Evolutionary conservation across 1,139 yeast genomes (phyloP).

Genomic region (Eremothecium gossypii): DNA sequence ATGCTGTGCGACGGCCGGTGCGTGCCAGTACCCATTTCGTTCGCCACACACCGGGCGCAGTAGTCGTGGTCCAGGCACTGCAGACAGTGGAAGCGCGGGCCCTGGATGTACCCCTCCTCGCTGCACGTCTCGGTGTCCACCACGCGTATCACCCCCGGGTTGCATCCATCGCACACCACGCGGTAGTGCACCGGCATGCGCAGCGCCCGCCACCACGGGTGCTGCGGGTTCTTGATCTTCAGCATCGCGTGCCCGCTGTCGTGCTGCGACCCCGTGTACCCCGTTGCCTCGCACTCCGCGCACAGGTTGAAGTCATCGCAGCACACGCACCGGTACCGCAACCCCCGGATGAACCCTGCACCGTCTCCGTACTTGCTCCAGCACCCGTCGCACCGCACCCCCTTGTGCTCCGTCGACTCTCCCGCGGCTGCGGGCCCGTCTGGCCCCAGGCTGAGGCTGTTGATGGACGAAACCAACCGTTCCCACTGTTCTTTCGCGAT

Average conservation of each 20-base stretch:
- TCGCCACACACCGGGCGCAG: conserved; percentile 41
- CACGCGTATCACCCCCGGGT: background rate
- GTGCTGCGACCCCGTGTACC: conserved; percentile 21
- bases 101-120: conserved; percentile 30
- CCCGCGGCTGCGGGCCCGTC: background rate
- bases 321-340: conserved; percentile 45
- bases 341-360: conserved; percentile 35
- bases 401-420: conserved; percentile 9
- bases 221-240: conserved; percentile 16
- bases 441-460: background rate
- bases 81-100: conserved; percentile 45
- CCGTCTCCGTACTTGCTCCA: conserved; percentile 3
- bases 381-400: conserved; percentile 18
- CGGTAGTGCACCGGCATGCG: background rate
- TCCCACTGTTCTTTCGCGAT: conserved; percentile 6
- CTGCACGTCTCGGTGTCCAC: background rate
- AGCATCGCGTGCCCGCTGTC: conserved; percentile 26
- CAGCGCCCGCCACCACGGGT: background rate
- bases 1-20: conserved; percentile 29
- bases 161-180: background rate
- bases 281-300: conserved; percentile 36
- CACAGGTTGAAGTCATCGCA: conserved; percentile 54
- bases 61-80: conserved; percentile 49
- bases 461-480: conserved; percentile 7
- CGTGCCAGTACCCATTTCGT: conserved; percentile 12